Percentiles rank a stretch among this genome's conserved stretches.
phyloP scores from a whole-genome alignment of 352 stramenopile species.

The Phytophthora fragariaefolia region DNA sequence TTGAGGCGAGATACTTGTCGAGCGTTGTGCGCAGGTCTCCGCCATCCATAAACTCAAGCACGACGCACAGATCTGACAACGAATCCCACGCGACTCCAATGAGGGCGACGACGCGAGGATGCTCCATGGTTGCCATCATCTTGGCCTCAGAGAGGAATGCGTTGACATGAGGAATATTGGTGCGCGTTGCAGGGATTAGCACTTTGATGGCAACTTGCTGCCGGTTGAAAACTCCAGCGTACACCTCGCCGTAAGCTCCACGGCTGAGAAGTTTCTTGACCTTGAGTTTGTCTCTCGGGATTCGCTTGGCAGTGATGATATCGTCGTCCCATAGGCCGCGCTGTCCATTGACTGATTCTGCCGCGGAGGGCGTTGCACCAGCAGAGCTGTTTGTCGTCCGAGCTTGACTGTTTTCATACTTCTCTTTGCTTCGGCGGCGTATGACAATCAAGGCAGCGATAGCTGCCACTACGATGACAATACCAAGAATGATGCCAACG shows the following conservation, averaged over 20 bases:
- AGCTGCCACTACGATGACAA: background rate
- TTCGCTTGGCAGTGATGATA: conserved; percentile 28
- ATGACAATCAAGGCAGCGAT: background rate
- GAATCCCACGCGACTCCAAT: conserved; percentile 50
- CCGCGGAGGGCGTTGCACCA: background rate
- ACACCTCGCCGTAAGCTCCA: conserved; percentile 49
- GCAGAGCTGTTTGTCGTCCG: background rate
- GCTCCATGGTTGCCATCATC: conserved; percentile 40
- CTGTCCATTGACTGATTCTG: background rate
- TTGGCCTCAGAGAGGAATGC: conserved; percentile 50
- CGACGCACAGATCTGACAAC: conserved; percentile 42
- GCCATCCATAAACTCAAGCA: conserved; percentile 55
- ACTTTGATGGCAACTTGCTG: conserved; percentile 50
- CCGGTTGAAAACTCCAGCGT: conserved; percentile 35
- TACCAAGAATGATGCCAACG: background rate
- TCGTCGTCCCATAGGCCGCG: conserved; percentile 39
- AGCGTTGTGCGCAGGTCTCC: conserved; percentile 47
- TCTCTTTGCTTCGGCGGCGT: background rate
- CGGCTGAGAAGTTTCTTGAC: conserved; percentile 34
- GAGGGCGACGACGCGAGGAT: conserved; percentile 42
- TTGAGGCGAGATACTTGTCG: conserved; percentile 13
- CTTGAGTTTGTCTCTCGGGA: conserved; percentile 41
- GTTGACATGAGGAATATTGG: conserved; percentile 33
- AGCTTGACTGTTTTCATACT: background rate
- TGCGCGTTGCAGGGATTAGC: conserved; percentile 34